Percentiles rank a stretch among this genome's conserved stretches.
Conservation (phyloP, 352 stramenopile genomes). For the Globisporangium orthogonon region DNA sequence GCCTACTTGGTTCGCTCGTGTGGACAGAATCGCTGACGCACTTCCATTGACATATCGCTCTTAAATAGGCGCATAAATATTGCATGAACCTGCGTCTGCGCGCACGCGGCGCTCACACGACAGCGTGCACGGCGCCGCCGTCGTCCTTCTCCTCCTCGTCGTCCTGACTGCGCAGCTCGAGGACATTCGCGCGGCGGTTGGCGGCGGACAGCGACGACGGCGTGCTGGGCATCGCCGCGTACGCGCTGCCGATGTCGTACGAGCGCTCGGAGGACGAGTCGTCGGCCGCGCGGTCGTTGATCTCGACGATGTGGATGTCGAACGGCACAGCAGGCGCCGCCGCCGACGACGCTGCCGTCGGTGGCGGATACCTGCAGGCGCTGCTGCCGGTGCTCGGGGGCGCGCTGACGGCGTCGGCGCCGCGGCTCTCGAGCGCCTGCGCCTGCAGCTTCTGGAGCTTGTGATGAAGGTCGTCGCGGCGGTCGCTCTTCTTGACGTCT, state of each 20-base stretch:
- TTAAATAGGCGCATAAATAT: not conserved
- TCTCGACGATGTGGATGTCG: constrained; percentile 35
- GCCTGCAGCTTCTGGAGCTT: constrained; percentile 52
- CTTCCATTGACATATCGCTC: not conserved
- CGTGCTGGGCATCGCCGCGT: constrained; percentile 8
- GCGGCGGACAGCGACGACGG: not conserved
- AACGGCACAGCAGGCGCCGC: constrained; percentile 24
- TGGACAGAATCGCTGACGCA: not conserved
- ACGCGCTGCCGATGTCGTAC: constrained; percentile 3
- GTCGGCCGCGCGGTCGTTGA: constrained; percentile 28
- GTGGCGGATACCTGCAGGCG: constrained; percentile 6
- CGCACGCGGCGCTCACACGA: constrained; percentile 1
- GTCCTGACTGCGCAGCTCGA: constrained; percentile 10
- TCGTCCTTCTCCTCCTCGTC: constrained; percentile 14
- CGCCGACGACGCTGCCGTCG: not conserved
- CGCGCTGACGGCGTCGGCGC: not conserved
- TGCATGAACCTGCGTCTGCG: too few relatives aligned
- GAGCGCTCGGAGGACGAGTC: constrained; percentile 13
- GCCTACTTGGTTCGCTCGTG: too few relatives aligned
- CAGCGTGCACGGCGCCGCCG: constrained; percentile 1
- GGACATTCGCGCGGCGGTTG: not conserved
- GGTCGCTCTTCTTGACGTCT: constrained; percentile 36
- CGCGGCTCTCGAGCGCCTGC: constrained; percentile 14
- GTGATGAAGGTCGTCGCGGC: constrained; percentile 35
- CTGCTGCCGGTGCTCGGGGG: constrained; percentile 8